Conservation (phyloP, 441 rosid genomes). For the Gossypium davidsonii region DNA sequence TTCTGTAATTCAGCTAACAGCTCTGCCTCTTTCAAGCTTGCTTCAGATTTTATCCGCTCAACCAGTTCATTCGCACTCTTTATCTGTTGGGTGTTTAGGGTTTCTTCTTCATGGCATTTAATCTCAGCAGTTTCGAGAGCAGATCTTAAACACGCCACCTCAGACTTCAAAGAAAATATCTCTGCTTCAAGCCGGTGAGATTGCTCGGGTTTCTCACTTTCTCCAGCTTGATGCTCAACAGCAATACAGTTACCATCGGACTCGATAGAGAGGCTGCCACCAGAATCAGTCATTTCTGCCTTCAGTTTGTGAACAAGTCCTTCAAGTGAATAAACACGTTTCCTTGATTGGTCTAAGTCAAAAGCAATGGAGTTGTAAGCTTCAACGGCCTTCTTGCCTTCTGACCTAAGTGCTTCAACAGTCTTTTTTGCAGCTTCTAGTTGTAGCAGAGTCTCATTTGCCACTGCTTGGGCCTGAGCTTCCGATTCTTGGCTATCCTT, state of each 20-base stretch:
- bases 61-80: slow-evolving; percentile 36
- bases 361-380: slow-evolving; percentile 35
- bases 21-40: slow-evolving; percentile 49
- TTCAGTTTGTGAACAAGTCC: slow-evolving; percentile 54
- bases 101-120: slow-evolving; percentile 42
- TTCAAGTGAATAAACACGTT: slow-evolving; percentile 48
- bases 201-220: slow-evolving; percentile 29
- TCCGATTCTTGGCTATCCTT: slow-evolving; percentile 53
- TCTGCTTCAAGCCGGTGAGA: slow-evolving; percentile 41
- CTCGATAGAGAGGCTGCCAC: slow-evolving; percentile 8
- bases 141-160: slow-evolving; percentile 44
- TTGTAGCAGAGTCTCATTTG: slow-evolving; percentile 45
- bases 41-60: slow-evolving; percentile 39
- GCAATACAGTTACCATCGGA: slow-evolving; percentile 14
- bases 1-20: slow-evolving; percentile 56
- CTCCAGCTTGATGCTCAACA: slow-evolving; percentile 23
- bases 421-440: slow-evolving; percentile 52
- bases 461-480: slow-evolving; percentile 39
- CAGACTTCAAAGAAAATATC: slow-evolving; percentile 42
- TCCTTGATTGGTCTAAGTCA: slow-evolving; percentile 62
- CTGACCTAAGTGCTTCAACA: slow-evolving; percentile 45
- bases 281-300: slow-evolving; percentile 21
- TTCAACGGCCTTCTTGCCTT: slow-evolving; percentile 41
- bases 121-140: slow-evolving; percentile 51
- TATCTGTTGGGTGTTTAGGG: slow-evolving; percentile 27